Percentiles rank a stretch among this genome's conserved stretches.
These are phyloP conservation scores for Trichosporon ovoides DNA, from an alignment of 1,284 basidiomycete species.

Conservation along the genomic window DNA sequence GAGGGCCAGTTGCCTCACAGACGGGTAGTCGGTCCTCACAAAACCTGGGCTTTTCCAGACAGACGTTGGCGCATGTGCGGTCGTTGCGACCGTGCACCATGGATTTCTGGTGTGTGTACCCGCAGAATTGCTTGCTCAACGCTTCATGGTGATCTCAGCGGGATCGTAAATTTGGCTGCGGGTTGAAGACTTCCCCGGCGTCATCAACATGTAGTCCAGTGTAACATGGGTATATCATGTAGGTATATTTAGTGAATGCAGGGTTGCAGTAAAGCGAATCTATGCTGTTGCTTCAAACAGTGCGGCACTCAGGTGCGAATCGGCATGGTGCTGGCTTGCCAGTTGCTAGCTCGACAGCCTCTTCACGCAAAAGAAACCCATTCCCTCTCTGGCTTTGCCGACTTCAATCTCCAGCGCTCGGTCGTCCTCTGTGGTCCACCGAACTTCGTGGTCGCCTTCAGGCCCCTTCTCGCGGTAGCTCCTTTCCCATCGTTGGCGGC, in stretches of 20 bases:
- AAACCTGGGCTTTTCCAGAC: too few relatives aligned
- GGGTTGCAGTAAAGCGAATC: neutral
- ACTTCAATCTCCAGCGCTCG: conserved; percentile 71
- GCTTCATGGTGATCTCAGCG: too few relatives aligned
- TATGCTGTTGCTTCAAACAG: neutral
- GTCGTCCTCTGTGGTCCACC: conserved; percentile 71
- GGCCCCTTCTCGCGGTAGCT: conserved; percentile 56
- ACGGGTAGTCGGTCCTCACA: too few relatives aligned
- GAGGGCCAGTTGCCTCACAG: too few relatives aligned
- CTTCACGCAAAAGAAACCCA: conserved; percentile 77
- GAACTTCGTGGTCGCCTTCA: conserved; percentile 47
- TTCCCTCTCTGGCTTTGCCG: conserved; percentile 68
- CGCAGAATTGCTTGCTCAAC: too few relatives aligned
- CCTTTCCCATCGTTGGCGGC: conserved; percentile 66
- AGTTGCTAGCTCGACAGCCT: conserved; percentile 2
- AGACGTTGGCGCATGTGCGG: too few relatives aligned
- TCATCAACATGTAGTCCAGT: neutral
- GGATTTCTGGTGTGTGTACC: too few relatives aligned
- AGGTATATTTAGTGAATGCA: conserved; percentile 2
- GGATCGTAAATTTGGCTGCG: too few relatives aligned
- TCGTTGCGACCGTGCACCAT: too few relatives aligned
- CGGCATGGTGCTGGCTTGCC: neutral
- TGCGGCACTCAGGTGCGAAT: neutral
- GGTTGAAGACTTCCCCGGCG: too few relatives aligned
- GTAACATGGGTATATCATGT: neutral